Percentiles rank a stretch among this genome's conserved stretches.
Conservation (phyloP, 2,329 filamentous ascomycete genomes). For the Tolypocladium endophyticum region DNA sequence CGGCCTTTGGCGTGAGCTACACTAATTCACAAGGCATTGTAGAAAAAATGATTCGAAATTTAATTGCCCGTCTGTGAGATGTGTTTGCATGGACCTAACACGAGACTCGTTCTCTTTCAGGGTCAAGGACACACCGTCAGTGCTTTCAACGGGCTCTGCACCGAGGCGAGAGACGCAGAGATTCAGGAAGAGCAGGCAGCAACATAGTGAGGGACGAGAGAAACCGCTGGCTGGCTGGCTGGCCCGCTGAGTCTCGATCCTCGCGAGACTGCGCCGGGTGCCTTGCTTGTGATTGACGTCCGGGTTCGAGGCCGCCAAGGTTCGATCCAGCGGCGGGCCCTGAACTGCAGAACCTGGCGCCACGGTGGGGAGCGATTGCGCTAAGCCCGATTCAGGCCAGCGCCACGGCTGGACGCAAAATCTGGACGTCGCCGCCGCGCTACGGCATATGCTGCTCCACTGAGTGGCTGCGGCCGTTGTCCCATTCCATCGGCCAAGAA, state of each 20-base stretch:
- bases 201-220: no score
- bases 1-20: not conserved
- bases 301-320: not conserved
- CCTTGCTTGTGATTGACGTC: not conserved
- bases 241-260: no score
- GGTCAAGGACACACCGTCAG: no score
- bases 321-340: not conserved
- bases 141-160: no score
- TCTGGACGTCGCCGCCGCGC: not conserved
- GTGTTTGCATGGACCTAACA: not conserved
- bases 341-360: not conserved
- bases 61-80: not conserved
- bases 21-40: not conserved
- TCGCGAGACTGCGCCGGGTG: no score
- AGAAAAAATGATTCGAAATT: no score
- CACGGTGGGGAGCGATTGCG: not conserved
- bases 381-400: not conserved
- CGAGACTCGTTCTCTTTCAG: not conserved
- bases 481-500: not conserved
- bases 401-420: not conserved
- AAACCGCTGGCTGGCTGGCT: no score
- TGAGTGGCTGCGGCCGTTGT: not conserved
- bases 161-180: no score
- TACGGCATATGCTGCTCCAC: not conserved
- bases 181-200: no score